phyloP scores from a whole-genome alignment of 345 rosid species.

The Eucalyptus cloeziana region DNA sequence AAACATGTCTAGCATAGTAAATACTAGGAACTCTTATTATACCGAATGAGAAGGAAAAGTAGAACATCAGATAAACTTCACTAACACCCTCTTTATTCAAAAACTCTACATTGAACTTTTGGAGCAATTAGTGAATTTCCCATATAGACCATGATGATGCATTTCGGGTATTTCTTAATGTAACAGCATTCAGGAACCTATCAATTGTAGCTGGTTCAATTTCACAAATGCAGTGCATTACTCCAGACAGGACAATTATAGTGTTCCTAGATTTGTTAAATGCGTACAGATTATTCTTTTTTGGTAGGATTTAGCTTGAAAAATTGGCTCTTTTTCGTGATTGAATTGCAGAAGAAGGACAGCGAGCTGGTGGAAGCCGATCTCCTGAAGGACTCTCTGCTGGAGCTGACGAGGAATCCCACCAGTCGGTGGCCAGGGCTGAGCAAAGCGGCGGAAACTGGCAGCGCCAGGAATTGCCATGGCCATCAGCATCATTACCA shows the following conservation, averaged over 20 bases:
- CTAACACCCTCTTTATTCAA: neutral
- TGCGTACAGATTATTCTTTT: neutral
- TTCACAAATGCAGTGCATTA: neutral
- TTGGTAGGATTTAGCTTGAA: neutral
- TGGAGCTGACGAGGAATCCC: constrained; percentile 57
- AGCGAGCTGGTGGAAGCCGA: constrained; percentile 73
- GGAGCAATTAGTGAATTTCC: neutral
- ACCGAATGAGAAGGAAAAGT: neutral
- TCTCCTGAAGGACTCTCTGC: constrained; percentile 63
- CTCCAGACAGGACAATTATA: neutral
- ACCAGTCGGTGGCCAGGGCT: constrained; percentile 42
- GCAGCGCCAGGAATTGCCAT: constrained; percentile 1
- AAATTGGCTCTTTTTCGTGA: neutral
- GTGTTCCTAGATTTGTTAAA: neutral
- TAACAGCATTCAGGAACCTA: neutral
- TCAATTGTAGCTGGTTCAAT: neutral
- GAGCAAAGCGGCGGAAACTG: constrained; percentile 21
- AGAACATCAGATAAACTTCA: neutral
- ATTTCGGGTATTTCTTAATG: neutral
- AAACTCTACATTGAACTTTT: neutral
- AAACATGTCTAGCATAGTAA: neutral
- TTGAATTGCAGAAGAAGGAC: constrained; percentile 43
- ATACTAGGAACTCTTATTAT: neutral
- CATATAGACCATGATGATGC: neutral
- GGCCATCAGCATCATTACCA: constrained; percentile 24